Percentiles rank a stretch among this genome's conserved stretches.
Evolutionary conservation across 2,329 filamentous ascomycete genomes (phyloP).

Genomic region (Stylonectria norvegica): DNA sequence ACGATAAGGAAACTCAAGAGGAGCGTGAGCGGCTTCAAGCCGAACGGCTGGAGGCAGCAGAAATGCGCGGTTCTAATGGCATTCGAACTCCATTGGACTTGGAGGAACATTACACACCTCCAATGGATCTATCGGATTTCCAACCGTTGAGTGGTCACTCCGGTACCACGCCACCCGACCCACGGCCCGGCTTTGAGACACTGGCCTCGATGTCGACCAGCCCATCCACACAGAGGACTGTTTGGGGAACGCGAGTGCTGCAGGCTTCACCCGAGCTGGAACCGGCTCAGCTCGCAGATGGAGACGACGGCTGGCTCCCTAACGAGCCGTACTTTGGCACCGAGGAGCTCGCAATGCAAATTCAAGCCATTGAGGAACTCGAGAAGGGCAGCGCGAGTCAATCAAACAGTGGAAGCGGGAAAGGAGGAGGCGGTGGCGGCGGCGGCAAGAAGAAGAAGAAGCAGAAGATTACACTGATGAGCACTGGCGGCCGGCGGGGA

Average conservation of each 20-base stretch:
- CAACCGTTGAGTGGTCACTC: slow-evolving; percentile 54
- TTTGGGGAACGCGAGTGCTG: slow-evolving; percentile 85
- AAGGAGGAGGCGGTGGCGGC: slow-evolving; percentile 27
- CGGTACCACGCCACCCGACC: slow-evolving; percentile 53
- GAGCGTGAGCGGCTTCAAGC: slow-evolving; percentile 81
- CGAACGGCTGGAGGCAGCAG: slow-evolving; percentile 73
- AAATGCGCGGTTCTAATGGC: slow-evolving; percentile 53
- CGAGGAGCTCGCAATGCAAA: slow-evolving; percentile 58
- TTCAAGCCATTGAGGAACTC: slow-evolving; percentile 51
- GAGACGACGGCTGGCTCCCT: slow-evolving; percentile 81
- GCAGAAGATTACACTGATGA: slow-evolving; percentile 71
- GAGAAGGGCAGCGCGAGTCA: slow-evolving; percentile 20
- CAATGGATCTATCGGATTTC: slow-evolving; percentile 60
- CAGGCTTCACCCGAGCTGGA: slow-evolving; percentile 55
- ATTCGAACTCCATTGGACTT: slow-evolving; percentile 36
- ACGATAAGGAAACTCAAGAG: slow-evolving; percentile 79
- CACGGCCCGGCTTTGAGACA: slow-evolving; percentile 60
- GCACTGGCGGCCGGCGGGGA: slow-evolving; percentile 56
- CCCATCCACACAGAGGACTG: slow-evolving; percentile 71
- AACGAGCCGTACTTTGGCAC: slow-evolving; percentile 69
- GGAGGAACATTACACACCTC: slow-evolving; percentile 37
- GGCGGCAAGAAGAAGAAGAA: slow-evolving; percentile 65
- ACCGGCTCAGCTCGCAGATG: slow-evolving; percentile 26
- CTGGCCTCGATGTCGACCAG: slow-evolving; percentile 79
- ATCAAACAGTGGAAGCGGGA: slow-evolving; percentile 15